Conservation (phyloP, 768 basidiomycete genomes). For the Goffeauzyma gilvescens region DNA sequence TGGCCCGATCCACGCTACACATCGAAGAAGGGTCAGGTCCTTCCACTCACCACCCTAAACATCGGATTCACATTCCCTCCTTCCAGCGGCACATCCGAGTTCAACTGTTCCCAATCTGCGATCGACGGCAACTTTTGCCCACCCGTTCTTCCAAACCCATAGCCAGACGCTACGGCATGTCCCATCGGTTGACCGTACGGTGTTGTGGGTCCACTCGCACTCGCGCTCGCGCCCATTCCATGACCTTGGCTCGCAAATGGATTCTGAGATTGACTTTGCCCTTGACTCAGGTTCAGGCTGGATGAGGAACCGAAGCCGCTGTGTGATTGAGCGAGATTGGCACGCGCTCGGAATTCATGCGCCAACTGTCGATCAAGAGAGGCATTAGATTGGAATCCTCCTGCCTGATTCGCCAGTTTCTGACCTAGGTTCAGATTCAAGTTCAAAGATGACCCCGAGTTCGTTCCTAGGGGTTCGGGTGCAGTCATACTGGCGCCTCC, state of each 20-base stretch:
- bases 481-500: too few species aligned
- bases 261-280: too few species aligned
- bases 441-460: too few species aligned
- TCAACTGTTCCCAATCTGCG: constrained; percentile 17
- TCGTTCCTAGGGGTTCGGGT: too few species aligned
- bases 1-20: neutral
- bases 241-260: too few species aligned
- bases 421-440: too few species aligned
- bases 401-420: too few species aligned
- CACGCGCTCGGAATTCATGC: constrained; percentile 25
- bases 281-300: too few species aligned
- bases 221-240: too few species aligned
- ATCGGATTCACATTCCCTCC: constrained; percentile 22
- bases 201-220: constrained; percentile 23
- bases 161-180: constrained; percentile 21
- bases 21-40: neutral
- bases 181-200: constrained; percentile 30
- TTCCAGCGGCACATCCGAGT: neutral
- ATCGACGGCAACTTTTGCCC: constrained; percentile 18
- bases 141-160: constrained; percentile 17
- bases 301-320: constrained; percentile 17
- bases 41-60: constrained; percentile 21
- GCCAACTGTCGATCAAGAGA: constrained; percentile 31
- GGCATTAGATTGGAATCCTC: constrained; percentile 23
- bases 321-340: constrained; percentile 22